Evolutionary conservation across 2,329 filamentous ascomycete species (phyloP).

Genomic region (Arthroderma uncinatum): DNA sequence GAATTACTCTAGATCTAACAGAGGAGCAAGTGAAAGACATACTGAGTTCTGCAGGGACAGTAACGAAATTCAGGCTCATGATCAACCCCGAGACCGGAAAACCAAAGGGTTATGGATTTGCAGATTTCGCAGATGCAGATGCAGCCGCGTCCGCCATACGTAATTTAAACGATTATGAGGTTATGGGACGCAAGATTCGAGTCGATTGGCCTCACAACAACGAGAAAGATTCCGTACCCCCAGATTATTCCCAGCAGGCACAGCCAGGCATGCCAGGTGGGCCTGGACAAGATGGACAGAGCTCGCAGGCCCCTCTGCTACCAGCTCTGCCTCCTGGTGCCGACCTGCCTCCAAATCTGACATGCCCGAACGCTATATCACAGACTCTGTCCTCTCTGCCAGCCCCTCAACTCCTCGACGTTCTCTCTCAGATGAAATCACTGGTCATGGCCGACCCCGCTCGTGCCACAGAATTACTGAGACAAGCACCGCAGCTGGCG

Average conservation of each 20-base stretch:
- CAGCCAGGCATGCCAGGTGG: conserved; percentile 22
- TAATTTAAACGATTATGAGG: conserved; percentile 88
- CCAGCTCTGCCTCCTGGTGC: conserved; percentile 75
- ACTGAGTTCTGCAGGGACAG: conserved; percentile 79
- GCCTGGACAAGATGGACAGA: conserved; percentile 28
- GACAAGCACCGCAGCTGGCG: conserved; percentile 80
- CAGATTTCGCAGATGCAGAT: conserved; percentile 89
- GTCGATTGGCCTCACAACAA: conserved; percentile 96
- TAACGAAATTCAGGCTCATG: conserved; percentile 83
- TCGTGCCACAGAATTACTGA: conserved; percentile 74
- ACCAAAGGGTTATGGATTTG: conserved; percentile 93
- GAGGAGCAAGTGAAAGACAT: conserved; percentile 95
- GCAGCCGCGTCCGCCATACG: conserved; percentile 85
- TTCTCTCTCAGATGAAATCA: conserved; percentile 87
- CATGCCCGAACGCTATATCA: conserved; percentile 81
- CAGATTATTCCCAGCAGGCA: conserved; percentile 37
- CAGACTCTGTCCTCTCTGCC: conserved; percentile 79
- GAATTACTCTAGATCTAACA: conserved; percentile 58
- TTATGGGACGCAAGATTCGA: conserved; percentile 85
- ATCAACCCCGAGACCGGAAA: conserved; percentile 92
- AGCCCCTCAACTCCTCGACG: conserved; percentile 79
- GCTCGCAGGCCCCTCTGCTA: conserved; percentile 44
- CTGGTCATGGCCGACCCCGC: conserved; percentile 71
- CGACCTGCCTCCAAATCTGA: conserved; percentile 71
- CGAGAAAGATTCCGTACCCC: conserved; percentile 53